Evolutionary conservation across 768 basidiomycete genomes (phyloP), one percentile per base, ranked within the genome.

Genomic region (Suillus bovinus): DNA sequence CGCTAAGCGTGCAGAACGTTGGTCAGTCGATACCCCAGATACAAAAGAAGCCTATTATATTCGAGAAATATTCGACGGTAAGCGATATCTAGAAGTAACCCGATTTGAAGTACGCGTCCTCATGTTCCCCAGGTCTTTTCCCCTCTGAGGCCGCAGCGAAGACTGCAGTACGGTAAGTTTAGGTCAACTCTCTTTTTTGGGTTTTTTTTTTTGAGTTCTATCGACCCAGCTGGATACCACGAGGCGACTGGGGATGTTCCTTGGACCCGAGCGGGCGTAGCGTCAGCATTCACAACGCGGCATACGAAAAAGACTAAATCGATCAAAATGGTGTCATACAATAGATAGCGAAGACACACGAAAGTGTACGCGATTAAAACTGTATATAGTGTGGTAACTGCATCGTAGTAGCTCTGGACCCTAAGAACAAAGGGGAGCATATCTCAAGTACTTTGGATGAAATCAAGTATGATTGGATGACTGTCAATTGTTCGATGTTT

Each of bases 1-100:
- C 68, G 84, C 85, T 24, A 83, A 86, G 67, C 83, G 90, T 8
- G 80, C 79, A 5, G 83, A 90, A 70, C 85, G 93, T 61, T 99
- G 89, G 88, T 75, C 89, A 11, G 75, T 83, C 62, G 89, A 88
- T 68, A 88, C 90, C 0, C 96, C 97, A 6, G 93, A 95, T 67
- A 99, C 97, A 27, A 99, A 99, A 76, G 97, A 99, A 77, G 97
- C 93, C 0, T 99, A 96, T 77, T 87, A 84, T 68, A 91, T 99
- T 71, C 86, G 95, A 61, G 90, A 99, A 61, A 83, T 94, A 59
- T 99, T 99, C 70, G 93, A 99, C 73, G 79, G 91, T 86, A 71
- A 71, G 24, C 46, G 41, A 54, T 36, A 59, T 34, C 16, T 33
- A 31, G 34, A 54, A 62, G 27, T 33, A n/a, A 41, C 64, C 65